Evolutionary conservation across 257 asterid species (phyloP).

Genomic region (Petunia axillaris): DNA sequence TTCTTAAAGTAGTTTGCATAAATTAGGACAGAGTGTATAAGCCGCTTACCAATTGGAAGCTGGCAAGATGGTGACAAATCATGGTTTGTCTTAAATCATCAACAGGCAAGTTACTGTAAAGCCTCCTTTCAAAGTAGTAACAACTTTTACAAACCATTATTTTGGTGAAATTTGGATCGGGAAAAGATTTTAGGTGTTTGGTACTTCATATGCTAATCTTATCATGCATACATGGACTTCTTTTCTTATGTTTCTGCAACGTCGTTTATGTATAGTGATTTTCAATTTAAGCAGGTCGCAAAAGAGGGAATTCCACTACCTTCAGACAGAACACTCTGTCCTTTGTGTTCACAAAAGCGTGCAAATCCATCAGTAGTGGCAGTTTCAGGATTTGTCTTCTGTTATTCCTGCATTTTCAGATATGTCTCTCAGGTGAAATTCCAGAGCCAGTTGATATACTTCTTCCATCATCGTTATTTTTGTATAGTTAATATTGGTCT

Average conservation of each 20-base stretch:
- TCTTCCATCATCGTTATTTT: neutral
- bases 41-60: slow-evolving; percentile 10
- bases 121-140: neutral
- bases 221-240: neutral
- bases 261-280: neutral
- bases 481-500: too few relatives aligned
- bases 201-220: neutral
- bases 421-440: slow-evolving; percentile 82
- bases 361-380: slow-evolving; percentile 88
- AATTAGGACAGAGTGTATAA: neutral
- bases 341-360: slow-evolving; percentile 88
- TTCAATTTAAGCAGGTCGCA: slow-evolving; percentile 63
- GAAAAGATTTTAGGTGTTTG: neutral
- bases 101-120: neutral
- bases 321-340: slow-evolving; percentile 73
- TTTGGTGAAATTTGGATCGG: slow-evolving; percentile 2
- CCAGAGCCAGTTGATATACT: neutral
- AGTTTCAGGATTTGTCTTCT: slow-evolving; percentile 92
- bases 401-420: slow-evolving; percentile 93
- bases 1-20: neutral
- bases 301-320: slow-evolving; percentile 94
- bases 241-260: neutral
- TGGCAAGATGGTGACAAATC: neutral
- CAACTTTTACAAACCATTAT: neutral
- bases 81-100: neutral